phyloP scores from a whole-genome alignment of 2,329 filamentous ascomycete species.

The Epichloe amarillans region DNA sequence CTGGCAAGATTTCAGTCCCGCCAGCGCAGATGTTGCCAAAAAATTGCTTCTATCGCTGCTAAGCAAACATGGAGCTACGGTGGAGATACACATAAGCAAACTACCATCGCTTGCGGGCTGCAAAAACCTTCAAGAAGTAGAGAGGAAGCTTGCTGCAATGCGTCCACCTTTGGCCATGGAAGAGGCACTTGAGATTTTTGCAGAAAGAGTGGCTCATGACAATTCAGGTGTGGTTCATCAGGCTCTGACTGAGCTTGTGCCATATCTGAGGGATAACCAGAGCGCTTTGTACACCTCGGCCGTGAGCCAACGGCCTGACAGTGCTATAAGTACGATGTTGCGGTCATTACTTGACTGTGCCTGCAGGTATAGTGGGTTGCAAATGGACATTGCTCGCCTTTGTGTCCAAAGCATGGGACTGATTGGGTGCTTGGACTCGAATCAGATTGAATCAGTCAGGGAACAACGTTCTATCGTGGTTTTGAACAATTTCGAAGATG shows the following conservation, averaged over 20 bases:
- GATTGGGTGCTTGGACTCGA: slow-evolving; percentile 84
- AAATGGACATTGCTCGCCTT: slow-evolving; percentile 54
- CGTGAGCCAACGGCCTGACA: slow-evolving; percentile 71
- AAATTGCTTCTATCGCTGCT: slow-evolving; percentile 54
- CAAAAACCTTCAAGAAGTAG: slow-evolving; percentile 53
- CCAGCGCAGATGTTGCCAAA: slow-evolving; percentile 45
- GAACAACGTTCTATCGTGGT: slow-evolving; percentile 77
- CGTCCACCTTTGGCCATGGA: slow-evolving; percentile 30
- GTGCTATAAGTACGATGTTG: slow-evolving; percentile 55
- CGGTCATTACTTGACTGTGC: slow-evolving; percentile 76
- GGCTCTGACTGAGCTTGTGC: slow-evolving; percentile 62
- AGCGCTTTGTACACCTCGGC: slow-evolving; percentile 66
- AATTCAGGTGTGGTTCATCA: slow-evolving; percentile 75
- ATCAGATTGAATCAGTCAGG: slow-evolving; percentile 67
- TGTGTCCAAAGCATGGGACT: slow-evolving; percentile 76
- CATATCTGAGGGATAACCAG: slow-evolving; percentile 61
- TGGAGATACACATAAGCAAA: slow-evolving; percentile 56
- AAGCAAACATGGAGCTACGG: slow-evolving; percentile 42
- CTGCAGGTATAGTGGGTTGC: slow-evolving; percentile 60
- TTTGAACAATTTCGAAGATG: slow-evolving; percentile 69
- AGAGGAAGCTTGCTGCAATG: slow-evolving; percentile 49
- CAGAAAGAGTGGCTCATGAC: slow-evolving; percentile 64
- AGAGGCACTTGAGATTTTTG: slow-evolving; percentile 31
- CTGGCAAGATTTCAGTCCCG: slow-evolving; percentile 55
- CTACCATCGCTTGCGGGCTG: slow-evolving; percentile 69